Conservation (phyloP, 495 filamentous ascomycete species). For the Penicillium alfredii region DNA sequence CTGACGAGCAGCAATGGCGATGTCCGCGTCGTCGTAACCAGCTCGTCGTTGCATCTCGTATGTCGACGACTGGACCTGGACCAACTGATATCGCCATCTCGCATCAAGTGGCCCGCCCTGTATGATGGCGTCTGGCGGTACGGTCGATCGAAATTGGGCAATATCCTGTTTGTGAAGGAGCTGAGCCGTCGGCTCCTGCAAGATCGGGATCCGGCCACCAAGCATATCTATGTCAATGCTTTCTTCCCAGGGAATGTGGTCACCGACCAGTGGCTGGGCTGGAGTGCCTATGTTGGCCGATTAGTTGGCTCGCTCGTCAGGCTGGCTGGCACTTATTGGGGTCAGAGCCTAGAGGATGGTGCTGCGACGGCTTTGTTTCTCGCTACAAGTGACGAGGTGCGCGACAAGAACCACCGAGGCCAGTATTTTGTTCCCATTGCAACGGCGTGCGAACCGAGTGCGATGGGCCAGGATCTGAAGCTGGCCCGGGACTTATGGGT, state of each 20-base stretch:
- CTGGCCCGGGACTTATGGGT: slow-evolving; percentile 27
- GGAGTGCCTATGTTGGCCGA: slow-evolving; percentile 26
- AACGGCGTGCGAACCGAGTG: slow-evolving; percentile 13
- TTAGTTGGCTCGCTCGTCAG: slow-evolving; percentile 8
- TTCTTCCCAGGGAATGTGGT: slow-evolving; percentile 40
- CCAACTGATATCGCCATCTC: slow-evolving; percentile 18
- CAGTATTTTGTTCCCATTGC: slow-evolving; percentile 35
- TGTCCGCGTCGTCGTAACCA: slow-evolving; percentile 26
- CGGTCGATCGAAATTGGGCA: slow-evolving; percentile 37
- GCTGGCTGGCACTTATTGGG: slow-evolving; percentile 6
- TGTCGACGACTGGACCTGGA: slow-evolving; percentile 21
- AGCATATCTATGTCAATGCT: slow-evolving; percentile 29
- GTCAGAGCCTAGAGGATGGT: slow-evolving; percentile 29
- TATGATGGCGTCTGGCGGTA: slow-evolving; percentile 31
- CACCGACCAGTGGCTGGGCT: slow-evolving; percentile 30
- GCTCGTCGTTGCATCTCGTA: slow-evolving; percentile 24
- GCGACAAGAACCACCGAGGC: slow-evolving; percentile 15
- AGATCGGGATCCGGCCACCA: slow-evolving; percentile 11
- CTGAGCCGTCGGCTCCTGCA: slow-evolving; percentile 22
- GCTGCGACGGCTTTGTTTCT: slow-evolving; percentile 37
- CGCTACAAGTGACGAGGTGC: slow-evolving; percentile 19
- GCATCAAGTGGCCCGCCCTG: slow-evolving; percentile 9
- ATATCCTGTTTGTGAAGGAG: slow-evolving; percentile 36
- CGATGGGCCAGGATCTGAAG: slow-evolving; percentile 18
- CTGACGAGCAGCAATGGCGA: slow-evolving; percentile 4